Evolutionary conservation across 2,329 filamentous ascomycete genomes (phyloP).

Genomic region (Pseudopithomyces chartarum): DNA sequence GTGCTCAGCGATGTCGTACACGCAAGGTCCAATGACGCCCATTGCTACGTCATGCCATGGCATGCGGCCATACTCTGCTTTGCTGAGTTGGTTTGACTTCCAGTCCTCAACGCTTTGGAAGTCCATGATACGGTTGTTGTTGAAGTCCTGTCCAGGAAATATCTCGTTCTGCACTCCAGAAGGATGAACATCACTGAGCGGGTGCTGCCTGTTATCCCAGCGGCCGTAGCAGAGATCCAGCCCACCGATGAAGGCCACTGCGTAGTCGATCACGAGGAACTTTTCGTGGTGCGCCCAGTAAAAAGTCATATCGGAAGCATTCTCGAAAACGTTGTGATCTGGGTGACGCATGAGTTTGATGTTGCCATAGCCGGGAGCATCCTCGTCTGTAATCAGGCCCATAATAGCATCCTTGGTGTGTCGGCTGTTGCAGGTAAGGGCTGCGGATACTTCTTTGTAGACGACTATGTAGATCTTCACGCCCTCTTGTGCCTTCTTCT

Average conservation of each 20-base stretch:
- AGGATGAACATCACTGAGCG: slow-evolving; percentile 85
- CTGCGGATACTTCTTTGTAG: slow-evolving; percentile 73
- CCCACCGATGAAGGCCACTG: slow-evolving; percentile 89
- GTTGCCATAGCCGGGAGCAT: slow-evolving; percentile 78
- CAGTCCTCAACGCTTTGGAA: slow-evolving; percentile 90
- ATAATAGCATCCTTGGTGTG: slow-evolving; percentile 91
- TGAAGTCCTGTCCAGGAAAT: slow-evolving; percentile 96
- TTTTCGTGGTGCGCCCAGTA: slow-evolving; percentile 99
- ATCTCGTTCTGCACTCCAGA: slow-evolving; percentile 80
- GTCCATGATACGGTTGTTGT: slow-evolving; percentile 96
- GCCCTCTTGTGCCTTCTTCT: slow-evolving; percentile 85
- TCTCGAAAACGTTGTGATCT: slow-evolving; percentile 93
- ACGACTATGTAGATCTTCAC: slow-evolving; percentile 95
- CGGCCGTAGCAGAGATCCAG: slow-evolving; percentile 94
- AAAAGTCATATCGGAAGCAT: slow-evolving; percentile 93
- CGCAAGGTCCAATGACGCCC: slow-evolving; percentile 85
- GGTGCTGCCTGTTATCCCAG: slow-evolving; percentile 88
- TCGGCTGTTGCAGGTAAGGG: slow-evolving; percentile 84
- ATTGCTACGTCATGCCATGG: slow-evolving; percentile 97
- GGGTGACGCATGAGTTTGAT: slow-evolving; percentile 90
- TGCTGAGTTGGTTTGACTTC: slow-evolving; percentile 91
- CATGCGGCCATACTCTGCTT: slow-evolving; percentile 92
- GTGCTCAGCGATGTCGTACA: slow-evolving; percentile 94
- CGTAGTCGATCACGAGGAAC: slow-evolving; percentile 92
- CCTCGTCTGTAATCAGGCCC: slow-evolving; percentile 78